phyloP scores from a whole-genome alignment of 2,329 filamentous ascomycete genomes.

The Fusarium euwallaceae region DNA sequence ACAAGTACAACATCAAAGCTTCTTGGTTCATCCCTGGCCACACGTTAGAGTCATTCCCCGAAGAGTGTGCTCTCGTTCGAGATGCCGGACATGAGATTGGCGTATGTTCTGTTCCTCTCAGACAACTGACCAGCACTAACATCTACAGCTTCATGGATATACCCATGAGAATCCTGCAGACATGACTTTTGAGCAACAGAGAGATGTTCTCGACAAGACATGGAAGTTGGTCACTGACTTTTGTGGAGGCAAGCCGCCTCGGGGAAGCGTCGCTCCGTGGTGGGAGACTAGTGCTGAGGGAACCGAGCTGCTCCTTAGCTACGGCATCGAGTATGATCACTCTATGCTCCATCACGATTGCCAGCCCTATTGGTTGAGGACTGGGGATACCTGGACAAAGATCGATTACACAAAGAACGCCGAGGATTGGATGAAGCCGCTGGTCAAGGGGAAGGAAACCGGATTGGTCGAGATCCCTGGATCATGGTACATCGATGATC shows the following conservation, averaged over 20 bases:
- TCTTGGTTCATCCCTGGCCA: constrained; percentile 66
- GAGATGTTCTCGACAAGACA: constrained; percentile 81
- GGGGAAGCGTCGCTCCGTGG: constrained; percentile 79
- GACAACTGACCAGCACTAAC: constrained; percentile 55
- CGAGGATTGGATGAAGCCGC: constrained; percentile 60
- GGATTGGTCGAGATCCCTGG: constrained; percentile 74
- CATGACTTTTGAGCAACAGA: constrained; percentile 82
- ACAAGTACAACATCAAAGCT: constrained; percentile 79
- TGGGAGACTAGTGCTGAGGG: constrained; percentile 81
- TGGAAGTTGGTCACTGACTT: constrained; percentile 79
- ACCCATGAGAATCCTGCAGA: constrained; percentile 79
- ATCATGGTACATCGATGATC: constrained; percentile 73
- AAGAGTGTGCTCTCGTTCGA: constrained; percentile 60
- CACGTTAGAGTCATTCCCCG: constrained; percentile 63
- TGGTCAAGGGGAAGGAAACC: constrained; percentile 69
- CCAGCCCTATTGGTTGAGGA: constrained; percentile 73
- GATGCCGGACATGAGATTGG: constrained; percentile 64
- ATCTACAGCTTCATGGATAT: constrained; percentile 74
- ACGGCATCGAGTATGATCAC: constrained; percentile 79
- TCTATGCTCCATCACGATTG: constrained; percentile 75
- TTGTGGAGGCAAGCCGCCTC: constrained; percentile 72
- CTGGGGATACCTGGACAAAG: constrained; percentile 76
- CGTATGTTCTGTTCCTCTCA: neutral
- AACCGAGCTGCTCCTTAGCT: constrained; percentile 72
- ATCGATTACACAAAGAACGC: constrained; percentile 68